A percentile compares a stretch with the other conserved stretches of the same genome.
phyloP scores from a whole-genome alignment of 129 eudicot species.

The Tagetes patula region DNA sequence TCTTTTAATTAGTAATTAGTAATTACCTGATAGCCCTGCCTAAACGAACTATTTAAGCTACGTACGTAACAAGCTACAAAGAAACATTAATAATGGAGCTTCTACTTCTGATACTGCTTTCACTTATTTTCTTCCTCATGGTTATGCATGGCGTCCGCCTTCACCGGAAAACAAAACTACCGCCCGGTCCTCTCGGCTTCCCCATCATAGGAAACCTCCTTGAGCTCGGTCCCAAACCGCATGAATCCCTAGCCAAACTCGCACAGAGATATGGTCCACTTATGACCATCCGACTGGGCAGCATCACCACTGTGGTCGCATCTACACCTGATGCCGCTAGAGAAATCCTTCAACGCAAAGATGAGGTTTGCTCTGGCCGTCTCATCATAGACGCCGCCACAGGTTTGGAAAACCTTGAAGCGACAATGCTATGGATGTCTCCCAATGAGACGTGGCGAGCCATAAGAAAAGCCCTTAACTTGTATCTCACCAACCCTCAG shows the following conservation, averaged over 20 bases:
- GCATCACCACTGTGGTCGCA: constrained; percentile 46
- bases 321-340: constrained; percentile 57
- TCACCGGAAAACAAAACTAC: constrained; percentile 4
- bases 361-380: constrained; percentile 51
- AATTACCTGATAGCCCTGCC: no score
- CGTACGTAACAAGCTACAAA: background rate
- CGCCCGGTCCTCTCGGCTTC: constrained; percentile 37
- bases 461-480: constrained; percentile 43
- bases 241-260: constrained; percentile 41
- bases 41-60: no score
- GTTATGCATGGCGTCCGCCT: background rate
- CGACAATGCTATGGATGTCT: constrained; percentile 47
- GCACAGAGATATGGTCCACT: constrained; percentile 48
- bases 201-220: constrained; percentile 53
- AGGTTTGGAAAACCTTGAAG: constrained; percentile 29
- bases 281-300: constrained; percentile 60
- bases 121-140: background rate
- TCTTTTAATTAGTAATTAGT: no score
- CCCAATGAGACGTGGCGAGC: constrained; percentile 45
- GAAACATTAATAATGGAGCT: constrained; percentile 17
- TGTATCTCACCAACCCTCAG: constrained; percentile 36
- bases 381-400: constrained; percentile 41
- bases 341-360: constrained; percentile 55
- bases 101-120: background rate
- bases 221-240: constrained; percentile 43